phyloP scores from a whole-genome alignment of 805 yeast species.

The Yarrowia deformans region DNA sequence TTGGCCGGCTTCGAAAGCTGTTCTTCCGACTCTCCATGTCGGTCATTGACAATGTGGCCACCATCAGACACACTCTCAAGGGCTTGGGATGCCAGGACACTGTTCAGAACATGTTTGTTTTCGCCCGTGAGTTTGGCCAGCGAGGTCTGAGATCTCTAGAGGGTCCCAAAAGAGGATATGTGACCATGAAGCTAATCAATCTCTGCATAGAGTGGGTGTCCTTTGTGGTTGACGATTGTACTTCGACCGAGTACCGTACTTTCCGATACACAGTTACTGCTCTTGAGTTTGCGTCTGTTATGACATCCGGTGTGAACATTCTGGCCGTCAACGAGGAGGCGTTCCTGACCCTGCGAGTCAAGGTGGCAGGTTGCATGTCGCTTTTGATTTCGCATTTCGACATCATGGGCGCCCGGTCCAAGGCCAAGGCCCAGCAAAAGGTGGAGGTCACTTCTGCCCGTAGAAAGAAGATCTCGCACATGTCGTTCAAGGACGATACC shows the following conservation, averaged over 20 bases:
- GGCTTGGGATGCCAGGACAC: slow-evolving; percentile 75
- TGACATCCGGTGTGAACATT: slow-evolving; percentile 89
- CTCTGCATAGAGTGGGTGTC: slow-evolving; percentile 90
- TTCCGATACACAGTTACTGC: slow-evolving; percentile 97
- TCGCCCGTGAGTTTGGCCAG: slow-evolving; percentile 81
- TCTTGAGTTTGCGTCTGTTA: slow-evolving; percentile 92
- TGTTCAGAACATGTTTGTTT: slow-evolving; percentile 74
- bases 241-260: slow-evolving; percentile 87
- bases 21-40: slow-evolving; percentile 72
- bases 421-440: slow-evolving; percentile 60
- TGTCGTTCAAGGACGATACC: slow-evolving; percentile 62
- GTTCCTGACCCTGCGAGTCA: slow-evolving; percentile 71
- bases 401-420: slow-evolving; percentile 96
- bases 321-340: slow-evolving; percentile 79
- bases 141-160: slow-evolving; percentile 72
- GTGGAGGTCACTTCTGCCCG: slow-evolving; percentile 48
- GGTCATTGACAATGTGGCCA: slow-evolving; percentile 66
- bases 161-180: slow-evolving; percentile 66
- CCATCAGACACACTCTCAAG: slow-evolving; percentile 59
- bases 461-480: slow-evolving; percentile 50
- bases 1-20: slow-evolving; percentile 67
- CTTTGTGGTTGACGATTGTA: slow-evolving; percentile 92
- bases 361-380: slow-evolving; percentile 95
- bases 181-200: slow-evolving; percentile 74
- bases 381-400: slow-evolving; percentile 93